Conservation (phyloP, 306 rosid genomes). For the Citrullus colocynthis region DNA sequence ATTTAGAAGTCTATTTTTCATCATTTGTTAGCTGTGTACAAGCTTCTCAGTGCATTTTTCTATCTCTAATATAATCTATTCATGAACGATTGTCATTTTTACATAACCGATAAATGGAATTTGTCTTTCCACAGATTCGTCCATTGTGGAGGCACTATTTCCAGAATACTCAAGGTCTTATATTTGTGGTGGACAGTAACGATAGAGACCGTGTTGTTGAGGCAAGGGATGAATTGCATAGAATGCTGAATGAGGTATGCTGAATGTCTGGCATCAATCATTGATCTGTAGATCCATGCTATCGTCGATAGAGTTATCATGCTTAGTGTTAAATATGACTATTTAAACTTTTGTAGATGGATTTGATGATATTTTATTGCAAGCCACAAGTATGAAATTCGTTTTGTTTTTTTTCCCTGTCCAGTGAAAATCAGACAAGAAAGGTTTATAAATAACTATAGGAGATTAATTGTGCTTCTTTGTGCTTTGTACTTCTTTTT, state of each 20-base stretch:
- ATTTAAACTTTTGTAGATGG: neutral
- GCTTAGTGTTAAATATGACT: neutral
- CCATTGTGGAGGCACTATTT: slow-evolving; percentile 85
- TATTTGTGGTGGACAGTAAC: slow-evolving; percentile 73
- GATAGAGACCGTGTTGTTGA: slow-evolving; percentile 58
- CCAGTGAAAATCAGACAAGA: neutral
- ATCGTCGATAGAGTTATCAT: neutral
- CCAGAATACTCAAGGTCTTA: slow-evolving; percentile 79
- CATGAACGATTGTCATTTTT: neutral
- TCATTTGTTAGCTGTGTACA: neutral
- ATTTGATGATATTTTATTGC: neutral
- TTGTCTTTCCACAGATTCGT: slow-evolving; percentile 38
- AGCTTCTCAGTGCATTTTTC: neutral
- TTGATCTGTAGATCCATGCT: neutral
- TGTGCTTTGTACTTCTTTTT: neutral
- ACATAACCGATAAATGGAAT: neutral
- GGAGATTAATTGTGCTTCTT: neutral
- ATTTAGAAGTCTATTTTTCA: neutral
- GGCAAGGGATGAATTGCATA: slow-evolving; percentile 66
- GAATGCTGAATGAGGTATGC: slow-evolving; percentile 71
- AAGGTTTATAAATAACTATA: neutral
- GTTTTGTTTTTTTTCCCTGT: neutral
- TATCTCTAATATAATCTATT: neutral
- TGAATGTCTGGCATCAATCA: neutral
- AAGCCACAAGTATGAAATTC: neutral